These are phyloP conservation scores for Pulveroboletus sp. DNA, from an alignment of 768 basidiomycete genomes.

Conservation along the genomic window DNA sequence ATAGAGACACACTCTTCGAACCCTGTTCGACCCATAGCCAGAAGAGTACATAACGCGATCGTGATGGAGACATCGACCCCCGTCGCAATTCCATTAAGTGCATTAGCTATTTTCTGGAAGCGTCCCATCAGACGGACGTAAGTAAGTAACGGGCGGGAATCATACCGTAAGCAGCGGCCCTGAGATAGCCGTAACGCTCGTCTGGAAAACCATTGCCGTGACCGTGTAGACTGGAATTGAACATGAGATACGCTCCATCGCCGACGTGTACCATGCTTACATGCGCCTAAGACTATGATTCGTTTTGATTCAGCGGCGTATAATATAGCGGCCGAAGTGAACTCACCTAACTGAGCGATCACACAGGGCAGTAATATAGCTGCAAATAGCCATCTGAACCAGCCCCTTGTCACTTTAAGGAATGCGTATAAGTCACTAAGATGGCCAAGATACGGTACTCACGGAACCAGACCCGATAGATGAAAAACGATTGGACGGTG, in stretches of 20 bases:
- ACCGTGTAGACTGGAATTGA: constrained; percentile 14
- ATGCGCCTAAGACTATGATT: constrained; percentile 11
- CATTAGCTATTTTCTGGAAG: constrained; percentile 13
- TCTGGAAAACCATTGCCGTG: constrained; percentile 12
- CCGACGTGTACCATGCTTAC: constrained; percentile 5
- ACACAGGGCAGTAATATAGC: constrained; percentile 17
- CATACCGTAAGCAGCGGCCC: constrained; percentile 19
- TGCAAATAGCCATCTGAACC: constrained; percentile 19
- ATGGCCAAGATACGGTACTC: constrained; percentile 4
- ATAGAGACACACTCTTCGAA: constrained; percentile 15
- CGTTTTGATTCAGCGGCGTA: neutral
- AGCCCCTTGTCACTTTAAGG: constrained; percentile 11
- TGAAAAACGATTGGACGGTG: constrained; percentile 25
- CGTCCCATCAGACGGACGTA: constrained; percentile 1
- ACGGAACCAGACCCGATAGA: constrained; percentile 24
- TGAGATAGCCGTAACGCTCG: constrained; percentile 15
- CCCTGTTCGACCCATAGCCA: constrained; percentile 23
- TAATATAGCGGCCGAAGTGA: neutral
- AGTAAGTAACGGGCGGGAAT: neutral
- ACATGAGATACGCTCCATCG: constrained; percentile 3
- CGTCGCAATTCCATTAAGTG: constrained; percentile 11
- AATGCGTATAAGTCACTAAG: neutral
- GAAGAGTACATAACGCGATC: constrained; percentile 20
- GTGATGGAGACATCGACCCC: constrained; percentile 21
- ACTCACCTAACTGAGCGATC: constrained; percentile 16